Evolutionary conservation across 495 filamentous ascomycete species (phyloP).

Genomic region (Penicillium macrosclerotiorum): DNA sequence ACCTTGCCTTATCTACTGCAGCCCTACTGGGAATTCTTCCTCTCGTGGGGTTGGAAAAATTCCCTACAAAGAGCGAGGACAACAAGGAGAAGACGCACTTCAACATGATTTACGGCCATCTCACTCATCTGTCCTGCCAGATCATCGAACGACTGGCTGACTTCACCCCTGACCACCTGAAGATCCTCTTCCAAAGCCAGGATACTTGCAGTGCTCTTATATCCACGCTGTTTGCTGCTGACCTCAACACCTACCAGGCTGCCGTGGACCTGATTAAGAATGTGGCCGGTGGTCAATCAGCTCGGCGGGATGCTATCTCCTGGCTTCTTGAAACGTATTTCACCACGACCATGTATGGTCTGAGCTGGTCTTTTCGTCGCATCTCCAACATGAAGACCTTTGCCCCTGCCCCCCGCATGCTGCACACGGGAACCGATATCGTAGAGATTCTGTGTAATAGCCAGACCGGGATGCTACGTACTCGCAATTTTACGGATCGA

Average conservation of each 20-base stretch:
- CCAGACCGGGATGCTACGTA: conserved; percentile 74
- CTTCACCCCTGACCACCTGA: conserved; percentile 63
- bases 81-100: conserved; percentile 61
- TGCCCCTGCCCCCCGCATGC: conserved; percentile 63
- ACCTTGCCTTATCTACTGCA: conserved; percentile 62
- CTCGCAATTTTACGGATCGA: conserved; percentile 53
- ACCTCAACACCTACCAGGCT: conserved; percentile 68
- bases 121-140: conserved; percentile 65
- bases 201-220: conserved; percentile 65
- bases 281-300: conserved; percentile 66
- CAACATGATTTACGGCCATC: conserved; percentile 68
- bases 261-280: conserved; percentile 77
- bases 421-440: conserved; percentile 73
- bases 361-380: conserved; percentile 58
- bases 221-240: conserved; percentile 65
- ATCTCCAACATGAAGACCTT: conserved; percentile 60
- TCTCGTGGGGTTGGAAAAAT: conserved; percentile 70
- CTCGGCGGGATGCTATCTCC: conserved; percentile 70
- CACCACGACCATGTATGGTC: conserved; percentile 55
- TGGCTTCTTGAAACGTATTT: conserved; percentile 65
- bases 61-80: conserved; percentile 52
- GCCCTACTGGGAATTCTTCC: conserved; percentile 68
- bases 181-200: conserved; percentile 59
- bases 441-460: conserved; percentile 80
- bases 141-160: conserved; percentile 75